Percentiles rank a stretch among this genome's conserved stretches.
Conservation (phyloP, 2,329 filamentous ascomycete genomes). For the Bipolaris gigantea region DNA sequence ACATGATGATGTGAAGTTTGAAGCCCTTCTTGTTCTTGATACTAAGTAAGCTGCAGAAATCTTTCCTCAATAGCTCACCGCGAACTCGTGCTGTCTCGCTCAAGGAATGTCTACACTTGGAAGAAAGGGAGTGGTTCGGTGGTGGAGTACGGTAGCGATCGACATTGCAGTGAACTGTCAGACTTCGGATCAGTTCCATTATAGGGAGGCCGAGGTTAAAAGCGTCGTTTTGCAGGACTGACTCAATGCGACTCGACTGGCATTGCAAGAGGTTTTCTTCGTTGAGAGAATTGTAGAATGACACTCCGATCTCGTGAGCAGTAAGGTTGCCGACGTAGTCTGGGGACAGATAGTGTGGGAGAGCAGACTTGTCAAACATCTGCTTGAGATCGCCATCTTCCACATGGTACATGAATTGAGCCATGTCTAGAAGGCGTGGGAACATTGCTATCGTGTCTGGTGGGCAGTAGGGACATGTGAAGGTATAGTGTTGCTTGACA, state of each 20-base stretch:
- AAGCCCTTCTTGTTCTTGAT: neutral
- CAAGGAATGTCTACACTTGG: neutral
- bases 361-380: neutral
- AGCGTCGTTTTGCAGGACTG: neutral
- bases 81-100: neutral
- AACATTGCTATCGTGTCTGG: neutral
- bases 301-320: neutral
- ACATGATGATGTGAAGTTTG: neutral
- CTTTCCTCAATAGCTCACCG: neutral
- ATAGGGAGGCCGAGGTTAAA: neutral
- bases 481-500: neutral
- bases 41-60: neutral
- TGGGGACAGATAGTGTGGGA: neutral
- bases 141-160: constrained; percentile 3
- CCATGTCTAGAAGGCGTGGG: neutral
- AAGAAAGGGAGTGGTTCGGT: neutral
- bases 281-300: neutral
- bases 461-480: neutral
- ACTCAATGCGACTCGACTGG: neutral
- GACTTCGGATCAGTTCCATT: neutral
- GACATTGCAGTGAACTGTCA: constrained; percentile 6
- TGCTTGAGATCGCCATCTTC: neutral
- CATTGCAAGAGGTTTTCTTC: neutral
- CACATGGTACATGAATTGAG: neutral
- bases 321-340: constrained; percentile 1